A percentile compares a stretch with the other conserved stretches of the same genome.
phyloP scores from a whole-genome alignment of 169 alveolate species.

The Theileria orientalis region DNA sequence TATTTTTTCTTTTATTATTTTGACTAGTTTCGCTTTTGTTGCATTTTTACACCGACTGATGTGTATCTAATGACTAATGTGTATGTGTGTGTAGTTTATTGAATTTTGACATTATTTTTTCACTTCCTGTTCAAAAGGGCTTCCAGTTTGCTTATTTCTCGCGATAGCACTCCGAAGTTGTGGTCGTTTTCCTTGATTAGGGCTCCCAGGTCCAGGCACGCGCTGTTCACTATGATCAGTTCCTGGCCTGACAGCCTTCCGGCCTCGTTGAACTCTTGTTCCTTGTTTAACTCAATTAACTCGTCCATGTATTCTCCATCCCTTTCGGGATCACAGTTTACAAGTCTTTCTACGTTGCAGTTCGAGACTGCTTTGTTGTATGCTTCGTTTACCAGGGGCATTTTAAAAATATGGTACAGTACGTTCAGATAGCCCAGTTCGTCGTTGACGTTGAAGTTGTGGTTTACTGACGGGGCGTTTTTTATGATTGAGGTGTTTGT shows the following conservation, averaged over 20 bases:
- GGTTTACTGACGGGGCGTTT: background rate
- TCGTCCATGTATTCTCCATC: constrained; percentile 16
- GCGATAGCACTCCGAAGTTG: constrained; percentile 24
- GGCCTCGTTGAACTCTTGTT: constrained; percentile 27
- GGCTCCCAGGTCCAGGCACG: constrained; percentile 60
- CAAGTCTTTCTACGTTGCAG: constrained; percentile 10
- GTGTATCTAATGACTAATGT: background rate
- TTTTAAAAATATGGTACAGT: constrained; percentile 30
- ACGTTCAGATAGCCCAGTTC: constrained; percentile 52
- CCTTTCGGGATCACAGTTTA: constrained; percentile 4
- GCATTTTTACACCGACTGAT: background rate
- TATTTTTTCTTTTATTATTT: background rate
- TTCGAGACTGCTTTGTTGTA: constrained; percentile 36
- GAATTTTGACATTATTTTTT: background rate
- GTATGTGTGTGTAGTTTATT: background rate
- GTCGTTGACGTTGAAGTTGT: constrained; percentile 41
- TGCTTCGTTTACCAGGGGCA: constrained; percentile 50
- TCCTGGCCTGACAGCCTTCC: constrained; percentile 66
- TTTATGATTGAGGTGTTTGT: constrained; percentile 9
- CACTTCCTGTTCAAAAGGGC: constrained; percentile 12
- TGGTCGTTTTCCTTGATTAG: constrained; percentile 53
- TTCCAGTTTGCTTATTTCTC: constrained; percentile 38
- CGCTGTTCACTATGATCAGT: constrained; percentile 56
- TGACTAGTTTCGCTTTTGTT: background rate
- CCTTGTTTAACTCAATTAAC: constrained; percentile 3